Conservation (phyloP, 2,329 filamentous ascomycete genomes). For the Aspergillus alliaceus region DNA sequence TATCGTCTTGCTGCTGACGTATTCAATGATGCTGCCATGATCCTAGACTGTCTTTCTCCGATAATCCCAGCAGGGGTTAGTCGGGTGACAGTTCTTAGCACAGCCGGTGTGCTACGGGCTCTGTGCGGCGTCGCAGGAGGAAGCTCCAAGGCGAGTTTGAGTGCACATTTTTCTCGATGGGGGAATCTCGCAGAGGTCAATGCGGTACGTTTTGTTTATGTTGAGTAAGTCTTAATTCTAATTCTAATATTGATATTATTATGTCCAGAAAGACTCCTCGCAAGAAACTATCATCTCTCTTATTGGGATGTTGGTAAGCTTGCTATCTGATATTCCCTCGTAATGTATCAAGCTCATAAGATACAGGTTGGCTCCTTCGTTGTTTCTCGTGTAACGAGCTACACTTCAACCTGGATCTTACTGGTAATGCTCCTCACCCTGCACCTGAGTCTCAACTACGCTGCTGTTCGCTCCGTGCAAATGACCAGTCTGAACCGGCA, state of each 20-base stretch:
- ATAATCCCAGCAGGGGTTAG: slow-evolving; percentile 60
- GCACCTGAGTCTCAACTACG: slow-evolving; percentile 83
- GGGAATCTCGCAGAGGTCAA: slow-evolving; percentile 92
- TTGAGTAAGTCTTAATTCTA: background rate
- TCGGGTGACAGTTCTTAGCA: slow-evolving; percentile 59
- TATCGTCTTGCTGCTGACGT: slow-evolving; percentile 85
- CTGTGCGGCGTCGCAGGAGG: slow-evolving; percentile 89
- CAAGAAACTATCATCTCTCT: slow-evolving; percentile 93
- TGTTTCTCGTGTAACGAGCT: slow-evolving; percentile 71
- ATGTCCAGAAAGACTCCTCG: slow-evolving; percentile 72
- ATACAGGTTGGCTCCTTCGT: slow-evolving; percentile 70
- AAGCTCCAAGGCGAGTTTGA: slow-evolving; percentile 85
- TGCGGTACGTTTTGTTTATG: slow-evolving; percentile 56
- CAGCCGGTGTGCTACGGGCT: slow-evolving; percentile 61
- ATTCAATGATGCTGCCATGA: slow-evolving; percentile 82
- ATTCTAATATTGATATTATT: slow-evolving; percentile 8
- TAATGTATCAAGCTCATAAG: background rate
- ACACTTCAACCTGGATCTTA: slow-evolving; percentile 69
- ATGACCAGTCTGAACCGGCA: slow-evolving; percentile 86
- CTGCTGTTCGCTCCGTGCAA: slow-evolving; percentile 78
- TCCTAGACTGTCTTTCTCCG: slow-evolving; percentile 81
- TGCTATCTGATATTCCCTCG: slow-evolving; percentile 5
- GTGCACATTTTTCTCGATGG: slow-evolving; percentile 83
- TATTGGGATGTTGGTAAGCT: slow-evolving; percentile 71
- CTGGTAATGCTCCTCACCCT: slow-evolving; percentile 70